Base-by-base conservation (phyloP, 306 rosid genomes). In the Elaeagnus macrophylla region DNA sequence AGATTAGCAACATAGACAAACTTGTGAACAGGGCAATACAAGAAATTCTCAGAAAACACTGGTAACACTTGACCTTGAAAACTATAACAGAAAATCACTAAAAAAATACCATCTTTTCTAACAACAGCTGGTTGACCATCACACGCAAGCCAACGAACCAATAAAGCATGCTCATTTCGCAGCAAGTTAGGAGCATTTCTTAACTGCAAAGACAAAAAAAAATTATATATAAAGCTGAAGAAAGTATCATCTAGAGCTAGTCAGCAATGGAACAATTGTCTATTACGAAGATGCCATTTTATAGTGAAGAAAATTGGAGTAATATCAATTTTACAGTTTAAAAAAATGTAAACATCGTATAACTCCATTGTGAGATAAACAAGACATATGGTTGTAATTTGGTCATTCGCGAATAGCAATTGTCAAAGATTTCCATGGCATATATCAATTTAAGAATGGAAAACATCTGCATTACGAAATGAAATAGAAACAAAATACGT, bases 101-200 rank as follows among this genome's bases (percentile, higher is more conserved):
- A 67, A 12, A 16, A 58, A 48, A 32, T 83, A 80, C 91, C 86
- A 51, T 71, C 70, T 56, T 51, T 64, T 57, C 68, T 68, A 67
- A 55, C 73, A 65, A 64, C 63, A 64, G 91, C 69, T 40, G 86
- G 60, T 55, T 83, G 94, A 44, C 77, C 83, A 63, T 72, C 78
- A 56, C 67, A 66, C 32, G 88, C 78, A 74, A 91, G 78, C 69
- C 89, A 78, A 32, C 94, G 82, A 72, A 67, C 66, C 70, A 83
- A 69, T 49, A 71, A 58, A 11, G 79, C 75, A 8, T 78, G 81
- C 38, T 88, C 94, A 32, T 64, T 75, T 56, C 75, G 76, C 57
- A 91, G 65, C 67, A 84, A 80, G 66, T 74, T 74, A 6, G 93
- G 65, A 64, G 83, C 83, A 50, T 66, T 75, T 60, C 75, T 64